Conservation (phyloP, 805 yeast genomes). For the Spencermartinsiella europaea region DNA sequence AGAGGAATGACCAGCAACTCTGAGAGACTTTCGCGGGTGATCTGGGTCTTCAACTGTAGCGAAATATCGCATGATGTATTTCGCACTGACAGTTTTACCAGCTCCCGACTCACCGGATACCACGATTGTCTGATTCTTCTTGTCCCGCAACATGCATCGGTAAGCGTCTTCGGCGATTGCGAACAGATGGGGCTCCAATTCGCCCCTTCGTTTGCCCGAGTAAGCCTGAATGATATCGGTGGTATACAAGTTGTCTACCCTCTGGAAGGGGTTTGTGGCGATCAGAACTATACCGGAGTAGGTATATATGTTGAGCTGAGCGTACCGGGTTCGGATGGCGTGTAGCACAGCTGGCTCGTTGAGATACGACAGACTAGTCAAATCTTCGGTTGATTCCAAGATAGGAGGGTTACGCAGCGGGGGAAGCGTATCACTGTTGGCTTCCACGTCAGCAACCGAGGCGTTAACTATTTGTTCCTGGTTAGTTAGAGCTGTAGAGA, state of each 20-base stretch:
- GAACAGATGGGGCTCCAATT: constrained; percentile 92
- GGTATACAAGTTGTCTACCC: constrained; percentile 84
- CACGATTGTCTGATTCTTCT: constrained; percentile 87
- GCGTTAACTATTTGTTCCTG: constrained; percentile 24
- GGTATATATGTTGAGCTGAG: constrained; percentile 87
- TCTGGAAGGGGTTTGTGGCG: constrained; percentile 93
- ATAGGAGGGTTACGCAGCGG: constrained; percentile 87
- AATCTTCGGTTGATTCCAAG: constrained; percentile 89
- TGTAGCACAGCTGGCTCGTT: constrained; percentile 96
- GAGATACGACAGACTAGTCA: constrained; percentile 84
- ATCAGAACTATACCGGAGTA: constrained; percentile 95
- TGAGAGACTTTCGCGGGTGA: constrained; percentile 27
- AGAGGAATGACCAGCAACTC: constrained; percentile 22
- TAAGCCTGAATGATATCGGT: constrained; percentile 92
- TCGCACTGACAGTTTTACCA: constrained; percentile 96
- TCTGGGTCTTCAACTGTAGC: constrained; percentile 76
- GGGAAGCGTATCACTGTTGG: constrained; percentile 56
- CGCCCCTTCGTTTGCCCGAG: constrained; percentile 89
- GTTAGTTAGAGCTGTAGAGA: neutral
- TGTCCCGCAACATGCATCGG: constrained; percentile 84
- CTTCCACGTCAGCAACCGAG: constrained; percentile 32
- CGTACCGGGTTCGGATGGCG: constrained; percentile 84
- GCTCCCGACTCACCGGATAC: constrained; percentile 99
- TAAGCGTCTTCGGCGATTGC: constrained; percentile 98
- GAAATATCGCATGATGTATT: constrained; percentile 94